Evolutionary conservation across 768 basidiomycete genomes (phyloP), one percentile per base, ranked within the genome.

Genomic region (Lactifluus hygrophoroides): DNA sequence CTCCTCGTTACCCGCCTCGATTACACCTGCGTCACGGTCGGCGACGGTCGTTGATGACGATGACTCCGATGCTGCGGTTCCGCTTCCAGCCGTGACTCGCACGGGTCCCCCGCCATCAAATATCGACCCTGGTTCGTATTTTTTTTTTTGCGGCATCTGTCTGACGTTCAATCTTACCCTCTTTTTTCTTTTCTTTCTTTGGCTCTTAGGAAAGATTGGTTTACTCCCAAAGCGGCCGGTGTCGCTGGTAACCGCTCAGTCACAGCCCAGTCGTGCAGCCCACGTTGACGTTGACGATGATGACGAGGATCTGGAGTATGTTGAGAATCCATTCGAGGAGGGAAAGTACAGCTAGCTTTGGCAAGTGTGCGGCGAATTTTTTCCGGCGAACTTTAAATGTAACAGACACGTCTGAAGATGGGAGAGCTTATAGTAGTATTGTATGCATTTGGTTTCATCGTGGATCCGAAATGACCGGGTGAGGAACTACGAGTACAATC

Each of bases 151-250:
- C 13, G 28, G 2, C 23, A 3, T 51, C 30, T 40, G 35, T 19
- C 42, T 52, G 23, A 45, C 21, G 30, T 27, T 45, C 44, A 48
- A 23, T 10, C n/a, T n/a, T n/a, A n/a, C n/a, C n/a, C n/a, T n/a
- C n/a, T n/a, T n/a, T n/a, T n/a, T n/a, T n/a, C n/a, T n/a, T n/a
- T 23, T 28, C n/a, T 4, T n/a, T 21, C 10, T 19, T 19, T 13
- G 21, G 21, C 21, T 19, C 14, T 8, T 53, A 63, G 62, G 54
- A 51, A 68, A 67, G 43, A 51, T 69, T 19, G 68, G 68, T 7
- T 28, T 69, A 48, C 65, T 69, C 32, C 68, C 68, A 8, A 69
- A 69, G 54, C 64, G 66, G 14, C 68, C 68, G 0, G 66, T 69
- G 0, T 64, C 68, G 21, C 56, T 69, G 21, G 51, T 64, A 17